Evolutionary conservation across 805 yeast species (phyloP).

Genomic region (Starmerella apis): DNA sequence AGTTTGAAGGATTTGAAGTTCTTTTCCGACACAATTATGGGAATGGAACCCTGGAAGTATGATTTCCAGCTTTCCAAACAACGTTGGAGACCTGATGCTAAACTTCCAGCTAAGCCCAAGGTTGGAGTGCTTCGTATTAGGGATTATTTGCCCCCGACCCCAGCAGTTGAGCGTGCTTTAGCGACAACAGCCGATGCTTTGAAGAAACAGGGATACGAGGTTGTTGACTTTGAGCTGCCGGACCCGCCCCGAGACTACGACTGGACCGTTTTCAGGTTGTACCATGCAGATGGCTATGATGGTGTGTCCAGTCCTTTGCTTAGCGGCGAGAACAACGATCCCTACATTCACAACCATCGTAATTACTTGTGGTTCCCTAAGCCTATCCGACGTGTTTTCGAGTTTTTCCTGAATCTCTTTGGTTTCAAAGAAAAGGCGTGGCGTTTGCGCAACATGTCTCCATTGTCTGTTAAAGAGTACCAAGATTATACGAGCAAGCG

Average conservation of each 20-base stretch:
- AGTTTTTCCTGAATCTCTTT: conserved; percentile 32
- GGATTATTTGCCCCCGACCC: conserved; percentile 42
- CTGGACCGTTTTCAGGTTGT: conserved; percentile 46
- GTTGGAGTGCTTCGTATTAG: conserved; percentile 43
- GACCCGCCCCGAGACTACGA: conserved; percentile 44
- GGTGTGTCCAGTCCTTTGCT: conserved; percentile 25
- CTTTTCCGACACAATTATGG: conserved; percentile 39
- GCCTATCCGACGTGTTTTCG: conserved; percentile 31
- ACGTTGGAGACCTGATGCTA: conserved; percentile 40
- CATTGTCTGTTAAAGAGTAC: conserved; percentile 30
- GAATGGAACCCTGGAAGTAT: conserved; percentile 45
- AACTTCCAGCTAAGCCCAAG: conserved; percentile 36
- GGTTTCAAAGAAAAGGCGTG: conserved; percentile 34
- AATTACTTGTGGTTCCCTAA: conserved; percentile 31
- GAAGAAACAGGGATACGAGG: conserved; percentile 39
- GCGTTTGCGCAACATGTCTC: conserved; percentile 29
- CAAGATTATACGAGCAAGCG: conserved; percentile 31
- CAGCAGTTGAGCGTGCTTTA: conserved; percentile 38
- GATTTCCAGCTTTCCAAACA: conserved; percentile 39
- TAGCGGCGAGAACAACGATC: conserved; percentile 33
- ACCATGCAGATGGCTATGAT: conserved; percentile 38
- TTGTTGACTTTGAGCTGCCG: conserved; percentile 40
- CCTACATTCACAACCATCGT: conserved; percentile 31
- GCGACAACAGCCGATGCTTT: conserved; percentile 35
- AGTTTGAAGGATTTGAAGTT: conserved; percentile 42